Percentiles rank a stretch among this genome's conserved stretches.
Conservation (phyloP, 2,329 filamentous ascomycete genomes). For the Rosellinia necatrix region DNA sequence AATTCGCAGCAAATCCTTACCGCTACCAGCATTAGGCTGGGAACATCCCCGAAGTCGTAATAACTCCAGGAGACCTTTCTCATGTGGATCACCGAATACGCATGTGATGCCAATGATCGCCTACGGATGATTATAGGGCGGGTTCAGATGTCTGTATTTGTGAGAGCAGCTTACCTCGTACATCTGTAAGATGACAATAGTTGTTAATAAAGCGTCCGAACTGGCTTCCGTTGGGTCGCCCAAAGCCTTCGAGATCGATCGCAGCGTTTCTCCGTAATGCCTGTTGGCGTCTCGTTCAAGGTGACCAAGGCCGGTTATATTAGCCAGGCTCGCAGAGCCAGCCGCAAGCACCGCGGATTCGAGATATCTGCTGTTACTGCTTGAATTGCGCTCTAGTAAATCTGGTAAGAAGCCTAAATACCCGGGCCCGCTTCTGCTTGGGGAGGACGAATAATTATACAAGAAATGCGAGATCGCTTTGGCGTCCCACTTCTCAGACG, state of each 20-base stretch:
- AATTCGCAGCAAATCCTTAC: slow-evolving; percentile 1
- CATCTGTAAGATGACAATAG: slow-evolving; percentile 16
- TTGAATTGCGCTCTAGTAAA: not conserved
- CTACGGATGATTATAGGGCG: slow-evolving; percentile 8
- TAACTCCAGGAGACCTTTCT: slow-evolving; percentile 8
- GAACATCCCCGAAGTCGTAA: not conserved
- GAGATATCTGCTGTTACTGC: not conserved
- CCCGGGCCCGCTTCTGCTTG: slow-evolving; percentile 10
- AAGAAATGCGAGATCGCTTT: slow-evolving; percentile 18
- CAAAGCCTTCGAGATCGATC: slow-evolving; percentile 2
- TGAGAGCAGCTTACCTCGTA: slow-evolving; percentile 14
- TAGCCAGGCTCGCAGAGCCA: slow-evolving; percentile 20
- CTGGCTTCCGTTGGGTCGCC: slow-evolving; percentile 5
- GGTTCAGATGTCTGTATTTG: not conserved
- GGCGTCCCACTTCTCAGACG: slow-evolving; percentile 16
- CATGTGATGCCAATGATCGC: slow-evolving; percentile 7
- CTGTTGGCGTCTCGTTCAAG: slow-evolving; percentile 7
- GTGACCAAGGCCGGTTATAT: slow-evolving; percentile 13
- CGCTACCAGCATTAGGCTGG: not conserved
- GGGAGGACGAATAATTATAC: slow-evolving; percentile 13
- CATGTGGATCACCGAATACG: slow-evolving; percentile 7
- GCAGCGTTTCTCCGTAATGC: slow-evolving; percentile 16
- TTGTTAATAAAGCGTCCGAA: slow-evolving; percentile 7
- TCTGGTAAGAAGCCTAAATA: slow-evolving; percentile 15
- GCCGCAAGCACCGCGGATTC: slow-evolving; percentile 19